Percentiles rank a stretch among this genome's conserved stretches.
These are phyloP conservation scores for Perkinsela sp. DNA, from an alignment of 208 protist species.

Conservation along the genomic window DNA sequence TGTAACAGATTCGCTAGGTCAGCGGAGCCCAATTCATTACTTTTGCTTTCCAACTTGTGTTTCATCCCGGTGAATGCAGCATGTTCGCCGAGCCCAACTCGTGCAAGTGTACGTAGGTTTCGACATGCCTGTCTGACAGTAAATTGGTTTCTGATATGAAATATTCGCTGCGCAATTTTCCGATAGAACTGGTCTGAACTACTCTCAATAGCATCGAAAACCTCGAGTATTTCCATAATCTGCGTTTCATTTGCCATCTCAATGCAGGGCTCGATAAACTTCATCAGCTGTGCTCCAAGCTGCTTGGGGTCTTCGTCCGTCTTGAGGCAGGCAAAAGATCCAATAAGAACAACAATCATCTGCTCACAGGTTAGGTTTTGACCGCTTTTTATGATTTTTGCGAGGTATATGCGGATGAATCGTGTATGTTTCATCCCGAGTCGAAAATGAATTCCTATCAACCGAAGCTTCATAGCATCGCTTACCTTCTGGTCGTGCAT, in stretches of 20 bases:
- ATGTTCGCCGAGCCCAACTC: neutral
- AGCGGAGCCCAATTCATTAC: neutral
- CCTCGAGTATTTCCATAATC: neutral
- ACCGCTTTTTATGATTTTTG: neutral
- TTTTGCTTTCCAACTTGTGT: neutral
- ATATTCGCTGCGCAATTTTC: neutral
- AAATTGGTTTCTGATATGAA: neutral
- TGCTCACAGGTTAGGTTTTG: neutral
- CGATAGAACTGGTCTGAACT: neutral
- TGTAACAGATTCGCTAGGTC: neutral
- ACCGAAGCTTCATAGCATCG: neutral
- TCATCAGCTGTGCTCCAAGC: neutral
- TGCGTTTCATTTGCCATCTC: neutral
- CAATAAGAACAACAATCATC: neutral
- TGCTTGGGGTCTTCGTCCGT: neutral
- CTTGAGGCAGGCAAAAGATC: neutral
- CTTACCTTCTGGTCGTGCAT: neutral
- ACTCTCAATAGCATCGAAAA: neutral
- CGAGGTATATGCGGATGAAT: neutral
- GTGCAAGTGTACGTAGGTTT: neutral
- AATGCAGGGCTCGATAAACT: neutral
- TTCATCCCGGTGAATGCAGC: neutral
- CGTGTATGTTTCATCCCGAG: neutral
- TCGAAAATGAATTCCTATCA: neutral
- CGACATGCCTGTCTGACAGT: neutral